Percentiles rank a stretch among this genome's conserved stretches.
Conservation (phyloP, 345 rosid species). For the Hypericum perforatum region DNA sequence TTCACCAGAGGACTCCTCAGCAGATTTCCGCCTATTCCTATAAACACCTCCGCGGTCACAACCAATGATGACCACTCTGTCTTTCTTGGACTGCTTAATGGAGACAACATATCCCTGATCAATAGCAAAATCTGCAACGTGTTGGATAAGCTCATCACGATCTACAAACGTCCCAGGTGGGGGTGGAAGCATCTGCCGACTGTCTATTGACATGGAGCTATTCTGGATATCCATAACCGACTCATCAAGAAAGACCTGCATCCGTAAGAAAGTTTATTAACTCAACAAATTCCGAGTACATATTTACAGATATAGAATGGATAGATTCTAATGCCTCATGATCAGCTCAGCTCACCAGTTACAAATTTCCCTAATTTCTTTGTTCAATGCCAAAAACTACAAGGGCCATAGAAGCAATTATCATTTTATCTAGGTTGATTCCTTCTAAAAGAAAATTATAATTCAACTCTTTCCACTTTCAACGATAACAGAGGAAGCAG, state of each 20-base stretch:
- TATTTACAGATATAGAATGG: too few species aligned
- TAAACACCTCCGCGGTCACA: constrained; percentile 58
- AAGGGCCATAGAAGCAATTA: too few species aligned
- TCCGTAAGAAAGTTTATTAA: constrained; percentile 1
- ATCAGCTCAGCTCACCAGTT: too few species aligned
- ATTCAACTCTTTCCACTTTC: too few species aligned
- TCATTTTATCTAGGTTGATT: too few species aligned
- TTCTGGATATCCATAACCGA: constrained; percentile 25
- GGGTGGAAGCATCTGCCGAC: constrained; percentile 41
- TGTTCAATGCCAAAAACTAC: too few species aligned
- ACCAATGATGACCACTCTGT: constrained; percentile 47
- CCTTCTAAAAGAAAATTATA: too few species aligned
- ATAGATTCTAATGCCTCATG: too few species aligned
- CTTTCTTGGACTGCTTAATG: constrained; percentile 52
- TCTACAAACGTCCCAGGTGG: constrained; percentile 44
- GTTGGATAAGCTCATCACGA: constrained; percentile 48
- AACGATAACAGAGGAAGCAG: too few species aligned
- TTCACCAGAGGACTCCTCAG: constrained; percentile 37
- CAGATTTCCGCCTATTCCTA: constrained; percentile 47
- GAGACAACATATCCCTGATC: constrained; percentile 52
- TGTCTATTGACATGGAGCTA: constrained; percentile 21
- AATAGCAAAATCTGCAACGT: constrained; percentile 46
- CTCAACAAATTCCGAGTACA: background rate
- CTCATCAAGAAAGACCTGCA: constrained; percentile 19
- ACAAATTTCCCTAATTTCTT: too few species aligned